These are phyloP conservation scores for Peronospora farinosa DNA, from an alignment of 352 stramenopile species.

Conservation along the genomic window DNA sequence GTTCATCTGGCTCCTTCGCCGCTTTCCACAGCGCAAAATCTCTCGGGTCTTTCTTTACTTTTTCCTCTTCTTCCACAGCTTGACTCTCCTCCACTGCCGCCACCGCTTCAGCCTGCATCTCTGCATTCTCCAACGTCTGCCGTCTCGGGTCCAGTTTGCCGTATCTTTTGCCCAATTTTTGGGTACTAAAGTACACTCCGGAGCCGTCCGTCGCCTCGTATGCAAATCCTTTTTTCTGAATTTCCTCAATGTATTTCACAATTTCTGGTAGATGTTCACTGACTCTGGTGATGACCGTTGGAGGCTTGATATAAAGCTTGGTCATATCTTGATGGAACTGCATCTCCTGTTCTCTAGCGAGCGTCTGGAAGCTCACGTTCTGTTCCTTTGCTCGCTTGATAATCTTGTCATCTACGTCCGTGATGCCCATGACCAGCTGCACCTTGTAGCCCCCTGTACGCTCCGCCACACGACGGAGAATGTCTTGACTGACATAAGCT, in stretches of 20 bases:
- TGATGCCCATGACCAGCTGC: slow-evolving; percentile 94
- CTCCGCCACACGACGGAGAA: slow-evolving; percentile 85
- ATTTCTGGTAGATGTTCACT: slow-evolving; percentile 97
- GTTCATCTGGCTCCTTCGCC: slow-evolving; percentile 65
- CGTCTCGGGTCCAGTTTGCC: slow-evolving; percentile 62
- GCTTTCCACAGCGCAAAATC: slow-evolving; percentile 98
- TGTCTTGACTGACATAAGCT: slow-evolving; percentile 93
- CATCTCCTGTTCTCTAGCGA: slow-evolving; percentile 53
- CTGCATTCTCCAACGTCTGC: slow-evolving; percentile 49
- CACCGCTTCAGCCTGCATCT: slow-evolving; percentile 19
- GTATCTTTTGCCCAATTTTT: slow-evolving; percentile 62
- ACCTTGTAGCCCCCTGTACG: slow-evolving; percentile 90
- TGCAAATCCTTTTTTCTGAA: slow-evolving; percentile 90
- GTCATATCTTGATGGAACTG: slow-evolving; percentile 71
- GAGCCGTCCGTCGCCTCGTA: slow-evolving; percentile 88
- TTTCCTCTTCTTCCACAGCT: slow-evolving; percentile 43
- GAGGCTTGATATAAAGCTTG: slow-evolving; percentile 49
- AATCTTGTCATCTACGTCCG: slow-evolving; percentile 99
- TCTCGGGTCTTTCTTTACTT: slow-evolving; percentile 77
- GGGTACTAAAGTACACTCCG: slow-evolving; percentile 94
- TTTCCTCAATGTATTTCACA: slow-evolving; percentile 87
- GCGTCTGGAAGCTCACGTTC: slow-evolving; percentile 31
- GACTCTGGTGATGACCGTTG: slow-evolving; percentile 69
- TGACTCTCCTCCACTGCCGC: slow-evolving; percentile 37
- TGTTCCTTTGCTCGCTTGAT: slow-evolving; percentile 63